These are phyloP conservation scores for Choanephora cucurbitarum DNA, from an alignment of 371 early-diverging fungal genomes.

Conservation along the genomic window DNA sequence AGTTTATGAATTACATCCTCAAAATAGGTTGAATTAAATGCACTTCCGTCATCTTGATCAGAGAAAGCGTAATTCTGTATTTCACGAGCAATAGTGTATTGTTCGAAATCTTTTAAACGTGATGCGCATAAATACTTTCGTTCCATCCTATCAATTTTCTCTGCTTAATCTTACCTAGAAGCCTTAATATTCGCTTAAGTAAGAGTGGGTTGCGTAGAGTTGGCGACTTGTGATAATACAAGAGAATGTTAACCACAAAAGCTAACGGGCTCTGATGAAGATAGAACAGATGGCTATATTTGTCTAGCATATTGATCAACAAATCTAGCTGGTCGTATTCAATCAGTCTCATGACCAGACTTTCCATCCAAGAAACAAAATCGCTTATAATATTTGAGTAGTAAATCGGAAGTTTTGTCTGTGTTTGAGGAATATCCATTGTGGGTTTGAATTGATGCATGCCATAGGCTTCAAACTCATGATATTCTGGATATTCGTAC, in stretches of 20 bases:
- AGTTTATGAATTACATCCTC: slow-evolving; percentile 59
- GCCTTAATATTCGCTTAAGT: slow-evolving; percentile 59
- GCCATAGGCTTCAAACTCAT: slow-evolving; percentile 72
- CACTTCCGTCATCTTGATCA: slow-evolving; percentile 35
- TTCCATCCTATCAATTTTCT: background rate
- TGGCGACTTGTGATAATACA: slow-evolving; percentile 69
- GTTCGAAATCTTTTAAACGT: slow-evolving; percentile 58
- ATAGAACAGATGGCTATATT: slow-evolving; percentile 66
- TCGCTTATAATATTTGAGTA: slow-evolving; percentile 72
- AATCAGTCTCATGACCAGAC: slow-evolving; percentile 67
- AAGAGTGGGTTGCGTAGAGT: slow-evolving; percentile 60
- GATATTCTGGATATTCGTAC: slow-evolving; percentile 70
- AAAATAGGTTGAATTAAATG: slow-evolving; percentile 58
- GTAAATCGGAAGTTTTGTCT: slow-evolving; percentile 68
- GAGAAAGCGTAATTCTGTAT: slow-evolving; percentile 46
- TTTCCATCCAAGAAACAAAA: slow-evolving; percentile 68
- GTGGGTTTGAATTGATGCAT: slow-evolving; percentile 39
- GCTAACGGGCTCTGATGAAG: slow-evolving; percentile 72
- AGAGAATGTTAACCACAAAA: slow-evolving; percentile 66
- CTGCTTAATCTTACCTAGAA: slow-evolving; percentile 49
- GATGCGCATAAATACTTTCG: background rate
- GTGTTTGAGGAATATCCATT: slow-evolving; percentile 47
- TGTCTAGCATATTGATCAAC: slow-evolving; percentile 65
- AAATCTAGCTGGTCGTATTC: slow-evolving; percentile 65
- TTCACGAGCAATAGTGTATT: slow-evolving; percentile 58